These are phyloP conservation scores for Elsinoe fawcettii DNA, from an alignment of 2,329 filamentous ascomycete species.

Conservation along the genomic window DNA sequence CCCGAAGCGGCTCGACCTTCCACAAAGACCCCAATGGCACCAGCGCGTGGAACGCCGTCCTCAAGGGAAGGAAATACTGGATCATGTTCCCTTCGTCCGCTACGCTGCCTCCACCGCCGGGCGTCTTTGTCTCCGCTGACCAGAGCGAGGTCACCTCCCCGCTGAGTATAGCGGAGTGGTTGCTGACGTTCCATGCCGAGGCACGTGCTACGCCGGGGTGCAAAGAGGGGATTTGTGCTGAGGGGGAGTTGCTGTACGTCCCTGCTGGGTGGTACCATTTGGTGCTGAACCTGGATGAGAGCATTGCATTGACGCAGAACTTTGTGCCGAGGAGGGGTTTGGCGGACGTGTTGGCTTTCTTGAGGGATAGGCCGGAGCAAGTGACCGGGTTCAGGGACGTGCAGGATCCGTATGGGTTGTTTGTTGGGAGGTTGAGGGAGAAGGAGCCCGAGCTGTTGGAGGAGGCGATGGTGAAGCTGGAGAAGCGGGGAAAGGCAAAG, in stretches of 20 bases:
- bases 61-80: constrained; percentile 92
- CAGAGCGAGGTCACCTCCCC: constrained; percentile 90
- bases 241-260: constrained; percentile 84
- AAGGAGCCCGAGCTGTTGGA: constrained; percentile 60
- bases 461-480: constrained; percentile 56
- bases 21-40: constrained; percentile 72
- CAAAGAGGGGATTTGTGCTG: constrained; percentile 72
- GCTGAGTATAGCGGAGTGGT: constrained; percentile 93
- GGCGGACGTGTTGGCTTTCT: constrained; percentile 66
- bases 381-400: constrained; percentile 78
- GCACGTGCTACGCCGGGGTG: constrained; percentile 70
- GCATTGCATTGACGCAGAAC: constrained; percentile 89
- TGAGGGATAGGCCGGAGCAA: constrained; percentile 74
- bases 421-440: constrained; percentile 59
- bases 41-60: constrained; percentile 88
- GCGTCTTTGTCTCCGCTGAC: constrained; percentile 82
- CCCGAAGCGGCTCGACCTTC: constrained; percentile 83
- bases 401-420: constrained; percentile 64
- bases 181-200: constrained; percentile 79
- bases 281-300: constrained; percentile 77
- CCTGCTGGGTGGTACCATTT: constrained; percentile 96
- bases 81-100: constrained; percentile 84
- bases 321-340: constrained; percentile 76
- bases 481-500: constrained; percentile 57
- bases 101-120: constrained; percentile 61